Evolutionary conservation across 1,284 basidiomycete species (phyloP), one percentile per base, ranked within the genome.

Genomic region (Irpex sp.): DNA sequence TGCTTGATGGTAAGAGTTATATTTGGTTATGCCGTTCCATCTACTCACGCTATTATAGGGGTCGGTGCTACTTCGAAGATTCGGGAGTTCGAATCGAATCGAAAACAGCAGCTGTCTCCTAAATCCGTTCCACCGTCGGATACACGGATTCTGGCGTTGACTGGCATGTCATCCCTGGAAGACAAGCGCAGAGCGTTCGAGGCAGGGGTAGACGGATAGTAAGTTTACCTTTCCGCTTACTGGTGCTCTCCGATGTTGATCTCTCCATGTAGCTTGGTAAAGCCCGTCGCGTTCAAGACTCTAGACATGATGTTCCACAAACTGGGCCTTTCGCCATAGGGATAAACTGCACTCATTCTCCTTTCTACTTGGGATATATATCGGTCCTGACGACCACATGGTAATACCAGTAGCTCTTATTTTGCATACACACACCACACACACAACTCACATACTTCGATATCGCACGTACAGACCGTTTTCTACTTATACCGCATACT

Each of bases 161-260:
- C 96, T 0, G 95, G 95, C 8, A 89, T 95, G 82, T 96, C 95
- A 6, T 93, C 94, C 8, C 77, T 92, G 3, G 95, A 97, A 72
- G 95, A 98, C 74, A 96, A 97, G 76, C 84, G 93, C 21, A 83
- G 87, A 68, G 96, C 95, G 1, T 97, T 97, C 68, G 89, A 92
- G 60, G 93, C 92, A 59, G 95, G 96, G 2, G 95, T 97, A 54
- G 94, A 98, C 70, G 95, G 95, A 74, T 98, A 96, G 92, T 95
- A 75, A 69, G 93, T 84, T 2, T 36, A 43, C n/a, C 58, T 36
- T 19, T 6, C 17, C 1, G 19, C 49, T 13, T 9, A 36, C 61
- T 57, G 61, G 47, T 59, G n/a, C 4, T 58, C 33, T 26, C 54
- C 33, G 53, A 62, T 61, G 59, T 43, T 53, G 35, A 54, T 13